These are phyloP conservation scores for Aspergillus hiratsukae DNA, from an alignment of 2,329 filamentous ascomycete species.

Conservation along the genomic window DNA sequence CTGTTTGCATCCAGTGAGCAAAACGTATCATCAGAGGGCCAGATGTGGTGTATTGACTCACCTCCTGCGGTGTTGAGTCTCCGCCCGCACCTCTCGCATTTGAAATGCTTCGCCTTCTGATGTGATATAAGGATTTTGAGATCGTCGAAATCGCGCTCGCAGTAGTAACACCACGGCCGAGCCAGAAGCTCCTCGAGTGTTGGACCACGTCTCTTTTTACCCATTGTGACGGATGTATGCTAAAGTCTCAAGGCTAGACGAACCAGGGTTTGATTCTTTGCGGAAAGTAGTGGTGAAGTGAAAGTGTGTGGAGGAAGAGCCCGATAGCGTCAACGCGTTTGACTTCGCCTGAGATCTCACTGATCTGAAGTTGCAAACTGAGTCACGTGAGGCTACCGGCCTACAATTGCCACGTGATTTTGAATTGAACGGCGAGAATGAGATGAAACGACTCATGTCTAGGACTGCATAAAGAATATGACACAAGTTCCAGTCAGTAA, in stretches of 20 bases:
- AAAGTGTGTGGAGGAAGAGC: neutral
- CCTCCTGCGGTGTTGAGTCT: constrained; percentile 92
- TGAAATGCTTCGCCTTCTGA: constrained; percentile 99
- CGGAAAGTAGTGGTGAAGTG: neutral
- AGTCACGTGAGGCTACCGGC: neutral
- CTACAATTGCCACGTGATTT: neutral
- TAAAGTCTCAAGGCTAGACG: neutral
- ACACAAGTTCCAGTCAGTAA: neutral
- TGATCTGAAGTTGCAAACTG: neutral
- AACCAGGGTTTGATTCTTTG: neutral
- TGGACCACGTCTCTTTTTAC: constrained; percentile 85
- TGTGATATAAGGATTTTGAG: constrained; percentile 94
- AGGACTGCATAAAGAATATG: neutral
- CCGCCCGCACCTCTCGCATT: constrained; percentile 85
- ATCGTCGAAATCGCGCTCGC: constrained; percentile 98
- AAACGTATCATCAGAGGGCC: neutral
- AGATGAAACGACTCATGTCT: neutral
- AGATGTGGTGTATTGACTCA: constrained; percentile 40
- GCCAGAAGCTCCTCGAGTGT: constrained; percentile 82
- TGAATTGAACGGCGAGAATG: neutral
- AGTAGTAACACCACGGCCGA: constrained; percentile 98
- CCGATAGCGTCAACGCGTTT: neutral
- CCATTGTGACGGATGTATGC: constrained; percentile 53
- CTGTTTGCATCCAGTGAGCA: constrained; percentile 42
- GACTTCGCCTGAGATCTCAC: neutral